Base-by-base conservation (phyloP, 1,284 basidiomycete species). In the Naganishia liquefaciens region DNA sequence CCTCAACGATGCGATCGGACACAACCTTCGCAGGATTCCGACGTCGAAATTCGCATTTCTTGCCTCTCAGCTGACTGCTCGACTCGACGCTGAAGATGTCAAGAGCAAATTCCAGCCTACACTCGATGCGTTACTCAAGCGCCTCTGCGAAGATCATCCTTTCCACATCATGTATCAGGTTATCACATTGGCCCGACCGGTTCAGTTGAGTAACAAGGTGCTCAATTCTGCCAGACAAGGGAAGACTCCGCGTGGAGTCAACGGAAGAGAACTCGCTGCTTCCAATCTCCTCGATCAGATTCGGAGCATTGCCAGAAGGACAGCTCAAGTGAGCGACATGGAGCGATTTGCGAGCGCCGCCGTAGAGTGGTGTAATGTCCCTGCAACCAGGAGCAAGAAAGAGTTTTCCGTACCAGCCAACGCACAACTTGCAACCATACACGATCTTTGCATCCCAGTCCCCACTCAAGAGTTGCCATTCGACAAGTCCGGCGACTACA, bases 121-220 rank as follows among this genome's bases (percentile, higher is more conserved):
- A 63, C 81, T 98, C 9, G 85, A 87, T 64, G 76, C 71, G 0
- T 79, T 96, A 21, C 81, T 98, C 21, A 66, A 85, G 1, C 85
- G 89, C 11, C 89, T 99, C 83, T 90, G 89, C 71, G 78, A 79
- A 55, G 91, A 98, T 62, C 96, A 99, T 75, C 94, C 95, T 0
- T 98, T 92, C 79, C 96, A 99, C 74, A 88, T 87, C 69, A 79
- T 97, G 6, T 96, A 94, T 76, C 91, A 95, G 70, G 85, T 99
- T 15, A 91, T 88, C 74, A 90, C 90, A 0, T 76, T 83, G 1
- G 76, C 79, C 0, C 63, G 73, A 40, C 53, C 67, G 13, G 39
- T 47, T 9, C 57, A 47, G 33, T 5, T 37, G 17, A 28, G 39
- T 13, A 6, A 46, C 23, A 60, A 60, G 19, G 11, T 37, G 21